Percentiles rank a stretch among this genome's conserved stretches.
phyloP scores from a whole-genome alignment of 169 alveolate species.

The Eimeria falciformis region DNA sequence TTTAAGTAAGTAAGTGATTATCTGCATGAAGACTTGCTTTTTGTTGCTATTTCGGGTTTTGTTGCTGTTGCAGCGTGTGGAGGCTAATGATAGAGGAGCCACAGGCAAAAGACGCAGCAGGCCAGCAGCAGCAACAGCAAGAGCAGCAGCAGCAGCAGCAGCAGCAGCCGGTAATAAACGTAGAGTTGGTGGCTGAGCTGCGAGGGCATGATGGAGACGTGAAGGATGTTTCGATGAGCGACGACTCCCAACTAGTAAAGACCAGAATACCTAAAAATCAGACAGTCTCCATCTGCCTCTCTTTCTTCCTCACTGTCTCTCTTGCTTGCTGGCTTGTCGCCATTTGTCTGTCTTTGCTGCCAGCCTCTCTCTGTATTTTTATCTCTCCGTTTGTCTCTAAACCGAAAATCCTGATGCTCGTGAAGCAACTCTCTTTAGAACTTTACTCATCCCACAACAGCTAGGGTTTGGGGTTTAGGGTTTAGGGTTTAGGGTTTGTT shows the following conservation, averaged over 20 bases:
- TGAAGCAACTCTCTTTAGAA: background rate
- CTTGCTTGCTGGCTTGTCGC: too few relatives aligned
- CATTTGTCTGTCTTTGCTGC: background rate
- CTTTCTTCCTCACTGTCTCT: background rate
- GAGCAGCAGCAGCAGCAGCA: slow-evolving; percentile 56
- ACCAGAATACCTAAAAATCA: slow-evolving; percentile 1
- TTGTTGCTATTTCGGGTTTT: background rate
- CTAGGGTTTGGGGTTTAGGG: background rate
- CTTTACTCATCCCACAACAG: background rate
- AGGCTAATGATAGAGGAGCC: background rate
- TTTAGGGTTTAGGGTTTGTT: background rate
- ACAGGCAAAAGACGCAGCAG: background rate
- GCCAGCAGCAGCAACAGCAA: slow-evolving; percentile 17
- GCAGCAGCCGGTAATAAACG: background rate
- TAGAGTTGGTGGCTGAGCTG: slow-evolving; percentile 50
- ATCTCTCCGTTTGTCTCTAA: background rate
- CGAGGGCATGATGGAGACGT: slow-evolving; percentile 63
- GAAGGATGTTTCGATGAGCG: slow-evolving; percentile 64
- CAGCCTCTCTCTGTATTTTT: background rate
- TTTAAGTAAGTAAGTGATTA: too few relatives aligned
- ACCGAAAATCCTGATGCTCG: background rate
- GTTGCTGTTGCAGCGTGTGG: slow-evolving; percentile 30
- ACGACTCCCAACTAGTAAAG: slow-evolving; percentile 65
- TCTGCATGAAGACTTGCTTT: background rate
- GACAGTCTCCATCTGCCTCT: background rate